Conservation (phyloP, 2,329 filamentous ascomycete species). For the Talaromyces sp. region DNA sequence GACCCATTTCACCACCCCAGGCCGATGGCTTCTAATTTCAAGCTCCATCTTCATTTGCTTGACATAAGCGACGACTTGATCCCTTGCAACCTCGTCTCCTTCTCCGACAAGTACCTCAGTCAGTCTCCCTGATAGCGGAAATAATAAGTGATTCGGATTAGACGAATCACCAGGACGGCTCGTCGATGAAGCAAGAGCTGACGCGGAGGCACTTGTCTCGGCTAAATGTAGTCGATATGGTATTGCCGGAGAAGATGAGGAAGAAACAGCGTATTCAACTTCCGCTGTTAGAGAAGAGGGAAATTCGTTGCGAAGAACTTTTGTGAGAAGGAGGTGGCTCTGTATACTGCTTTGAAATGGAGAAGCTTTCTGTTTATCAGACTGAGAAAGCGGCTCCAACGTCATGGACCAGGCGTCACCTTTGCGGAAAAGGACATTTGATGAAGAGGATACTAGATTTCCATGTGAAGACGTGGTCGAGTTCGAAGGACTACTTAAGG, state of each 20-base stretch:
- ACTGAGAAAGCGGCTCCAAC: conserved; percentile 32
- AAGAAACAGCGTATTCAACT: conserved; percentile 44
- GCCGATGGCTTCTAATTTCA: conserved; percentile 51
- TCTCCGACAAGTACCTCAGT: conserved; percentile 56
- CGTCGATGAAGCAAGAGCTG: conserved; percentile 31
- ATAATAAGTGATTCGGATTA: conserved; percentile 49
- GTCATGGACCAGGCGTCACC: conserved; percentile 56
- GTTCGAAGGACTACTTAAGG: neutral
- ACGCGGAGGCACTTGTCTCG: conserved; percentile 43
- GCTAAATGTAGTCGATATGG: conserved; percentile 45
- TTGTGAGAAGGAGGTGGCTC: conserved; percentile 52
- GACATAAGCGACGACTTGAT: conserved; percentile 55
- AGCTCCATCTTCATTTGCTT: conserved; percentile 68
- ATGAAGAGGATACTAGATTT: conserved; percentile 19
- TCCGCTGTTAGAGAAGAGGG: conserved; percentile 53
- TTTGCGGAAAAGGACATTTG: conserved; percentile 50
- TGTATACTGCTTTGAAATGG: conserved; percentile 20
- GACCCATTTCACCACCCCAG: conserved; percentile 49
- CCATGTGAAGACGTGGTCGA: neutral
- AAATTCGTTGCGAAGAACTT: conserved; percentile 57
- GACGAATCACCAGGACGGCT: conserved; percentile 48
- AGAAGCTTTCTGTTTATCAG: conserved; percentile 10
- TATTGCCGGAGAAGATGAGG: conserved; percentile 20
- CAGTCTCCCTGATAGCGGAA: conserved; percentile 57
- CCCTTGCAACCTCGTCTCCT: conserved; percentile 46